These are phyloP conservation scores for Saitozyma podzolica DNA, from an alignment of 768 basidiomycete genomes.

Conservation along the genomic window DNA sequence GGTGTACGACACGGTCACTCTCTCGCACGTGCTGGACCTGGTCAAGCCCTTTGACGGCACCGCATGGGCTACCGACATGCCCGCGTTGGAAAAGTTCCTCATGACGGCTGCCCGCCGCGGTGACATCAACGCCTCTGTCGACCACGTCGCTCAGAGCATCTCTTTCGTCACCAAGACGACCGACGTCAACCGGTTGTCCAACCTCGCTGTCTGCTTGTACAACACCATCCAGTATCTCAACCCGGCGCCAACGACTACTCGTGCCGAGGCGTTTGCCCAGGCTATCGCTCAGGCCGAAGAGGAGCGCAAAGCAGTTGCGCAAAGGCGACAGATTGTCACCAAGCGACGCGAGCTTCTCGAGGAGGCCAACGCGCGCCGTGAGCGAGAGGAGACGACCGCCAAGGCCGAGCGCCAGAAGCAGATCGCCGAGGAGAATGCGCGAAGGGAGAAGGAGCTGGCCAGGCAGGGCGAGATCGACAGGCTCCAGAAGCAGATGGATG, in stretches of 20 bases:
- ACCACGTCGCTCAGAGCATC: constrained; percentile 82
- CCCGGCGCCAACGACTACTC: constrained; percentile 58
- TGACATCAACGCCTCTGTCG: constrained; percentile 80
- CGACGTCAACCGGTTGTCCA: constrained; percentile 64
- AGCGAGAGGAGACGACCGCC: constrained; percentile 80
- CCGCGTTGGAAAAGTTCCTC: constrained; percentile 81
- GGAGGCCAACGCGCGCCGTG: constrained; percentile 79
- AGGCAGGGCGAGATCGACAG: constrained; percentile 60
- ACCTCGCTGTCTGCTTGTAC: constrained; percentile 72
- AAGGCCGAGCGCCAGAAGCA: constrained; percentile 68
- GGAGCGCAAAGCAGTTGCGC: constrained; percentile 54
- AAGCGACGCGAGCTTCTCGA: constrained; percentile 80
- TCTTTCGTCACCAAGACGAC: constrained; percentile 62
- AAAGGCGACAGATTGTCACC: constrained; percentile 77
- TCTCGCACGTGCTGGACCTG: constrained; percentile 73
- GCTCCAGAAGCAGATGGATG: constrained; percentile 63
- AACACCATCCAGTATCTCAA: constrained; percentile 61
- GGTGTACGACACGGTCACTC: constrained; percentile 83
- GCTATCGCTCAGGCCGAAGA: constrained; percentile 55
- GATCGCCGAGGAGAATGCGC: constrained; percentile 65
- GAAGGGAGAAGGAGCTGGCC: constrained; percentile 66
- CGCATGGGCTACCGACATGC: constrained; percentile 59
- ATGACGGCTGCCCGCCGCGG: constrained; percentile 88
- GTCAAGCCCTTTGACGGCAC: constrained; percentile 69
- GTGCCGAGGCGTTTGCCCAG: constrained; percentile 56